Evolutionary conservation across 1,284 basidiomycete species (phyloP).

Genomic region (Phellopilus nigrolimitatus): DNA sequence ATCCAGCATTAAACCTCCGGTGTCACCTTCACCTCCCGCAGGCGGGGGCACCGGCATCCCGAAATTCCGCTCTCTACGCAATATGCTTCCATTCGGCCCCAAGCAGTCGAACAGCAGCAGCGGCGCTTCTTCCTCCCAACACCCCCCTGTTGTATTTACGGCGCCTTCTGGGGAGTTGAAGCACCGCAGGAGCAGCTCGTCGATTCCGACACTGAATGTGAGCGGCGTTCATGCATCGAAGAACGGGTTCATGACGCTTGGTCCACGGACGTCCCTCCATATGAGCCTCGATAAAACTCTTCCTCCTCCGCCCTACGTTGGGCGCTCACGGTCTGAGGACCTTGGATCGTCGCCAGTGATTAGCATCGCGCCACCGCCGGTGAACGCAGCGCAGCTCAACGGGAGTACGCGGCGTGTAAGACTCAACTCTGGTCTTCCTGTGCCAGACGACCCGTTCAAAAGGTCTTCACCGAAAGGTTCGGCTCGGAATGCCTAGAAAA

Average conservation of each 20-base stretch:
- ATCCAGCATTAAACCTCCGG: background rate
- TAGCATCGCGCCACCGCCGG: background rate
- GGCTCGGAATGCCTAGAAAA: background rate
- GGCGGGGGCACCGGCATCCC: slow-evolving; percentile 2
- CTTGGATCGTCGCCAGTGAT: slow-evolving; percentile 11
- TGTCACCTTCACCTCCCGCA: background rate
- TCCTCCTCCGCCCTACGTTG: slow-evolving; percentile 1
- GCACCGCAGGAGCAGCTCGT: slow-evolving; percentile 15
- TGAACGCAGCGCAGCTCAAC: background rate
- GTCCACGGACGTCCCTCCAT: slow-evolving; percentile 11
- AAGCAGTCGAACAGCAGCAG: slow-evolving; percentile 5
- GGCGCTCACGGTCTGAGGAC: slow-evolving; percentile 14
- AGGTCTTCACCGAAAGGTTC: slow-evolving; percentile 11
- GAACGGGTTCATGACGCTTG: slow-evolving; percentile 11
- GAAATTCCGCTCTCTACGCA: slow-evolving; percentile 13
- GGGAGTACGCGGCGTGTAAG: background rate
- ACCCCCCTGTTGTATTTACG: background rate
- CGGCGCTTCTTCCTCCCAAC: background rate
- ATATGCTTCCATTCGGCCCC: slow-evolving; percentile 18
- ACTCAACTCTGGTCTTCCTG: background rate
- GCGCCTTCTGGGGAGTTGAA: background rate
- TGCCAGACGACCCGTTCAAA: slow-evolving; percentile 6
- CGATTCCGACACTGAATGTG: slow-evolving; percentile 1
- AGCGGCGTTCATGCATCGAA: background rate
- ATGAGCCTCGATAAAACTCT: slow-evolving; percentile 6